Percentiles rank a stretch among this genome's conserved stretches.
These are phyloP conservation scores for Cardiospermum halicacabum DNA, from an alignment of 345 rosid genomes.

Conservation along the genomic window DNA sequence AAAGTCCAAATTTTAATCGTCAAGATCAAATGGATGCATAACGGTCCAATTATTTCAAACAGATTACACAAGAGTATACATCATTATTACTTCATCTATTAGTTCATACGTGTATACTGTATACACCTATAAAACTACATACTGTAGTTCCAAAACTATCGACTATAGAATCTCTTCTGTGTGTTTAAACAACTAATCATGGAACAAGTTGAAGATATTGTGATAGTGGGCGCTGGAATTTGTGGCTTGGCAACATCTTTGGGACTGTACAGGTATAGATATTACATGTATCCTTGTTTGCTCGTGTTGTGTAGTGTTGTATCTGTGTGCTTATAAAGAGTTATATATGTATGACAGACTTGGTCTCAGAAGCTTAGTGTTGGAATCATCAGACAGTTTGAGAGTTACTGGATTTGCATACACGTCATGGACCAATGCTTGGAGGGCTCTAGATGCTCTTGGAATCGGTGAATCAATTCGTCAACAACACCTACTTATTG, in stretches of 20 bases:
- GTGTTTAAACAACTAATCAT: neutral
- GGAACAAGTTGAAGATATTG: conserved; percentile 29
- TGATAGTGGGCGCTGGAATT: conserved; percentile 65
- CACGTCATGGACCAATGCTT: conserved; percentile 49
- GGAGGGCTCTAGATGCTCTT: conserved; percentile 68
- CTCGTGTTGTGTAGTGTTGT: too few relatives aligned
- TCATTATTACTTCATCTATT: too few relatives aligned
- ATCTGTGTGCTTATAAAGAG: neutral
- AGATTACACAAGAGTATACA: too few relatives aligned
- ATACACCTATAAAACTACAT: too few relatives aligned
- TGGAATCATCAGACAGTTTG: conserved; percentile 59
- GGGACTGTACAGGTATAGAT: conserved; percentile 53
- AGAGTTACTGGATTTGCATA: conserved; percentile 58
- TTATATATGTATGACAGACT: conserved; percentile 34
- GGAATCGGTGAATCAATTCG: conserved; percentile 51
- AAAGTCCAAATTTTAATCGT: too few relatives aligned
- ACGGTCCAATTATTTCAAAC: too few relatives aligned
- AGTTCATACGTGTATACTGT: too few relatives aligned
- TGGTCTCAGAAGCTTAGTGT: conserved; percentile 59
- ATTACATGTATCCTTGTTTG: neutral
- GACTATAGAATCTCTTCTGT: neutral
- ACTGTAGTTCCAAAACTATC: neutral
- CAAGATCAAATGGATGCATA: too few relatives aligned
- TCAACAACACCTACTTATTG: conserved; percentile 29
- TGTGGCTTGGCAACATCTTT: conserved; percentile 61